phyloP scores from a whole-genome alignment of 768 basidiomycete species.

The Crucibulum laeve region DNA sequence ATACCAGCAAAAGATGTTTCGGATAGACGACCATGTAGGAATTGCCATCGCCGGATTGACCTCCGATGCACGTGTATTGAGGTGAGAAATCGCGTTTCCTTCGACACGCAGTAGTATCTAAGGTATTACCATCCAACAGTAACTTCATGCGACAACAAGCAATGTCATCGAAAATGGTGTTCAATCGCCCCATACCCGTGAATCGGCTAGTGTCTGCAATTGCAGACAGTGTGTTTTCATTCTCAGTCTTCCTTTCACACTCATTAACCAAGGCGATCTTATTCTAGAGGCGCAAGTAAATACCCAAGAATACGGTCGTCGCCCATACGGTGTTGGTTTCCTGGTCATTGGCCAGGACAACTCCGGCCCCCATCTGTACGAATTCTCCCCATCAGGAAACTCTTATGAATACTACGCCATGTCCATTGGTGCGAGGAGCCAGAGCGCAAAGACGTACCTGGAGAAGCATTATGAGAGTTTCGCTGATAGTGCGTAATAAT shows the following conservation, averaged over 20 bases:
- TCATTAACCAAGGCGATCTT: background rate
- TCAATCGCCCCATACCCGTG: constrained; percentile 92
- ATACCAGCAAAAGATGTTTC: constrained; percentile 99
- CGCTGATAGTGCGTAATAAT: constrained; percentile 61
- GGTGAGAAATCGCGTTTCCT: constrained; percentile 46
- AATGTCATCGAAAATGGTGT: constrained; percentile 91
- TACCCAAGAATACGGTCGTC: constrained; percentile 95
- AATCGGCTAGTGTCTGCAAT: constrained; percentile 90
- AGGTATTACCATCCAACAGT: constrained; percentile 33
- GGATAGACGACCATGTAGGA: constrained; percentile 99
- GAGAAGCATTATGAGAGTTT: constrained; percentile 93
- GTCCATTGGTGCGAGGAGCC: constrained; percentile 96
- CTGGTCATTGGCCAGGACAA: constrained; percentile 96
- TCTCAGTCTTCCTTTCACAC: background rate
- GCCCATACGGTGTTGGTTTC: constrained; percentile 98
- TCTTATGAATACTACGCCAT: constrained; percentile 98
- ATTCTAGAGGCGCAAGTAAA: constrained; percentile 91
- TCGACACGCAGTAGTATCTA: background rate
- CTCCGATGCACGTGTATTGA: constrained; percentile 94
- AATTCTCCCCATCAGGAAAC: constrained; percentile 96
- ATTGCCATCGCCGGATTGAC: constrained; percentile 99
- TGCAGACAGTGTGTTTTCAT: constrained; percentile 76
- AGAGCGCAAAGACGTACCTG: constrained; percentile 97
- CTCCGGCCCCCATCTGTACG: constrained; percentile 95
- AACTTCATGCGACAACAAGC: constrained; percentile 99